These are phyloP conservation scores for Teunomyces panamensis DNA, from an alignment of 805 yeast genomes.

Conservation along the genomic window DNA sequence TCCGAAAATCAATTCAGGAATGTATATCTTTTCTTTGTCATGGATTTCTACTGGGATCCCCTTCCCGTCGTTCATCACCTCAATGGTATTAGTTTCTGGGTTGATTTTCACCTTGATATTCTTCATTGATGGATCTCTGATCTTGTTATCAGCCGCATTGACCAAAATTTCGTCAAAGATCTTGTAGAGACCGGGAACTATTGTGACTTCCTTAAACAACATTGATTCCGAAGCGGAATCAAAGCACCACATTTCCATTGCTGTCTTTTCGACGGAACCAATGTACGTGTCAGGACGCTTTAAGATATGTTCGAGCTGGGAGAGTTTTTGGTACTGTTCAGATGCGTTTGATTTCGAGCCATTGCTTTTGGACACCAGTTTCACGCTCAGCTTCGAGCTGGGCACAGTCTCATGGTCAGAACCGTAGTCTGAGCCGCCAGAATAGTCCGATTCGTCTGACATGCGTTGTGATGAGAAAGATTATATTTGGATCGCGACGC, in stretches of 20 bases:
- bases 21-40: conserved; percentile 84
- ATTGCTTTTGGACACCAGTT: not conserved
- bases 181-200: conserved; percentile 95
- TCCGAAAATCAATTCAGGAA: conserved; percentile 96
- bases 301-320: conserved; percentile 93
- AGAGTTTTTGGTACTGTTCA: conserved; percentile 86
- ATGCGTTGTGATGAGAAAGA: not conserved
- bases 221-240: conserved; percentile 46
- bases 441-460: conserved; percentile 6
- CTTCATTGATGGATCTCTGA: conserved; percentile 89
- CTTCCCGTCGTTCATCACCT: conserved; percentile 86
- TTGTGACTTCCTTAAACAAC: conserved; percentile 59
- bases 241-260: conserved; percentile 80
- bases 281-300: conserved; percentile 97
- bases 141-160: conserved; percentile 98
- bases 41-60: conserved; percentile 97
- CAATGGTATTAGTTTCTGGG: conserved; percentile 67
- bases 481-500: not conserved
- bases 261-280: conserved; percentile 86
- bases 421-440: conserved; percentile 10
- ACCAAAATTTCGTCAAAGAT: conserved; percentile 96
- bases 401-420: conserved; percentile 2
- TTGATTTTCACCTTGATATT: conserved; percentile 80
- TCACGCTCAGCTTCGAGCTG: conserved; percentile 10
- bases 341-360: conserved; percentile 38